Percentiles rank a stretch among this genome's conserved stretches.
phyloP scores from a whole-genome alignment of 768 basidiomycete genomes.

The Calvatia gigantea region DNA sequence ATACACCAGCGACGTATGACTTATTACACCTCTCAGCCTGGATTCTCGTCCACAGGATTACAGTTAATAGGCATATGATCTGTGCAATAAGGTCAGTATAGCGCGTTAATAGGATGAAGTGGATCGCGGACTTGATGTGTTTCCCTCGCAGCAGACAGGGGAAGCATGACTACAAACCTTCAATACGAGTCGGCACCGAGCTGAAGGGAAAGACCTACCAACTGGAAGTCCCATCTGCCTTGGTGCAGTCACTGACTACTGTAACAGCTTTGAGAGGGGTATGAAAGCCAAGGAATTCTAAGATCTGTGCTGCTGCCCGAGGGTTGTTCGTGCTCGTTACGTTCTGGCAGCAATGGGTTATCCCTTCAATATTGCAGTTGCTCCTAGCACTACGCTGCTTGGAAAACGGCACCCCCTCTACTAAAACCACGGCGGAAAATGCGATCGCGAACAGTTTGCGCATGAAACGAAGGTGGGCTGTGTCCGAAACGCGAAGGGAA shows the following conservation, averaged over 20 bases:
- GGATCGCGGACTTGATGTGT: not conserved
- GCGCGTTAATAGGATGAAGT: too few species aligned
- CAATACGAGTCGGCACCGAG: not conserved
- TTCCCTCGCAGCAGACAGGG: slow-evolving; percentile 2
- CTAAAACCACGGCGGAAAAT: not conserved
- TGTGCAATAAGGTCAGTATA: not conserved
- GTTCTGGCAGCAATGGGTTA: slow-evolving; percentile 5
- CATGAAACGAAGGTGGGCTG: not conserved
- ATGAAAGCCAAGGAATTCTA: not conserved
- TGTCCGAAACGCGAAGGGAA: not conserved
- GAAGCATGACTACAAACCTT: not conserved
- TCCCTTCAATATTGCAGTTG: slow-evolving; percentile 3
- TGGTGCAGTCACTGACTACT: not conserved
- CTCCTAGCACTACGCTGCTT: not conserved
- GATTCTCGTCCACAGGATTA: not conserved
- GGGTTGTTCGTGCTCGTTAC: not conserved
- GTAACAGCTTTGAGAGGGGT: not conserved
- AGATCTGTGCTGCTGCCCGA: not conserved
- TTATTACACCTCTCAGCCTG: not conserved
- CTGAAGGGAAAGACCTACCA: not conserved
- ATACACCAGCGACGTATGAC: not conserved
- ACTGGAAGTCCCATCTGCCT: not conserved
- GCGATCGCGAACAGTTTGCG: not conserved
- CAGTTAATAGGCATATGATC: not conserved
- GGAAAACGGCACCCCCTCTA: not conserved